Base-by-base conservation (phyloP, 2,329 filamentous ascomycete genomes). In the Pseudogymnoascus sp. region DNA sequence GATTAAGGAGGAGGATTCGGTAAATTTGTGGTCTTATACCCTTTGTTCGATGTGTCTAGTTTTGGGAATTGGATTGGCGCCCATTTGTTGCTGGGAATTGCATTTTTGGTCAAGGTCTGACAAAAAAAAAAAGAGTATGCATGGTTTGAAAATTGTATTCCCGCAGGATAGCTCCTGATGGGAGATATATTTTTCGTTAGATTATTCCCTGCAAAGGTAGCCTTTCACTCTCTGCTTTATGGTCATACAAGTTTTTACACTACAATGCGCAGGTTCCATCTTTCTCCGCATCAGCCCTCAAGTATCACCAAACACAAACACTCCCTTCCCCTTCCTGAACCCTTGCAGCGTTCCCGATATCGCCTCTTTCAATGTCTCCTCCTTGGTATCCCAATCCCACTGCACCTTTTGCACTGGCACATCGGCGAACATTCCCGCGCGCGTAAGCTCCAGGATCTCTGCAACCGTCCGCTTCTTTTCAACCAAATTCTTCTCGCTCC, bases 261-360 rank as follows among this genome's bases (percentile, higher is more conserved):
- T 61, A 61, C 26, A 29, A 54, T 40, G 35, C 37, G 26, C 26
- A 31, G 7, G 13, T 37, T 37, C 33, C 59, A 36, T 50, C 9
- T 47, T 59, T 21, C 63, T 66, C 78, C 36, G n/a, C n/a, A n/a
- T n/a, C n/a, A n/a, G n/a, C 26, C 13, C n/a, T 54, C 44, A 54
- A 31, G 75, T 78, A 64, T 79, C 78, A 24, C 82, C 82, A 74
- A 94, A 97, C 4, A 93, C 83, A 73, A 97, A 94, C 2, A 99
- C 83, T 0, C 92, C 89, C 79, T 99, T 99, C 9, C 92, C 93
- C 66, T 84, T 83, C 70, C 92, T 84, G 73, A 89, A 97, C 0
- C 93, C 94, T 61, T 87, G 81, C 47, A 97, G 77, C 1, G 92
- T 94, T 8, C 88, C 88, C 72, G 92, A 88, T 1, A 96, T 90